Conservation (phyloP, 2,329 filamentous ascomycete genomes). For the Colletotrichum sp. region DNA sequence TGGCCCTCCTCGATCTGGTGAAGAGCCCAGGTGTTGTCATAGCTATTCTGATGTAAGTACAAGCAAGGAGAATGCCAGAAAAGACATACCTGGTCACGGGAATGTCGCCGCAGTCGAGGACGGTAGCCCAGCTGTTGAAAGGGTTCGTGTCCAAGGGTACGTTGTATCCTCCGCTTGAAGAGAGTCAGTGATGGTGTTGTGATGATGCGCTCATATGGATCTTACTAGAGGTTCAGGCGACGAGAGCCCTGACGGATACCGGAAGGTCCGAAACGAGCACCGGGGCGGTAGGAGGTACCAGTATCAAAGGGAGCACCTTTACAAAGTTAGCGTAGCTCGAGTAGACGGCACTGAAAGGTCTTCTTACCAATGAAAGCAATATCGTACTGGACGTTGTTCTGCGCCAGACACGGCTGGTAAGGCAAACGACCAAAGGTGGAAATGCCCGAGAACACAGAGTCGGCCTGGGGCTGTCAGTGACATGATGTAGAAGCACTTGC, state of each 20-base stretch:
- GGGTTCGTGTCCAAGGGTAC: constrained; percentile 81
- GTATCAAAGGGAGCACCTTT: constrained; percentile 84
- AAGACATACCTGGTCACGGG: constrained; percentile 77
- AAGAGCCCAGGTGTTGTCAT: constrained; percentile 83
- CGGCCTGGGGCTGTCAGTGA: constrained; percentile 60
- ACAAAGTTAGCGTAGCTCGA: background rate
- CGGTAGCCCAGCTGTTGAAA: constrained; percentile 80
- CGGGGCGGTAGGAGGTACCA: constrained; percentile 83
- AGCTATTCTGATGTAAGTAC: constrained; percentile 49
- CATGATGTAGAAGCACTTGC: background rate
- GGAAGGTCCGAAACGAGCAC: constrained; percentile 83
- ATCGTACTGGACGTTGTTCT: constrained; percentile 74
- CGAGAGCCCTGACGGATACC: constrained; percentile 88
- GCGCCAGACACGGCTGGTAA: constrained; percentile 79
- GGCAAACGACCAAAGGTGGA: constrained; percentile 82
- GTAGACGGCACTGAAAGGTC: background rate
- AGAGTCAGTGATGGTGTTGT: background rate
- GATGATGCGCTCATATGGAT: constrained; percentile 34
- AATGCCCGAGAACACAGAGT: constrained; percentile 88
- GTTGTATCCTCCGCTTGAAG: constrained; percentile 83
- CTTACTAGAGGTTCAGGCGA: constrained; percentile 85
- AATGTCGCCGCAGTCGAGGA: constrained; percentile 85
- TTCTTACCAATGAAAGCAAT: constrained; percentile 80
- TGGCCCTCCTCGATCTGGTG: constrained; percentile 88
- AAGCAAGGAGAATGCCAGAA: background rate